These are phyloP conservation scores for Hypoxylon crocopeplum DNA, from an alignment of 495 filamentous ascomycete species.

Conservation along the genomic window DNA sequence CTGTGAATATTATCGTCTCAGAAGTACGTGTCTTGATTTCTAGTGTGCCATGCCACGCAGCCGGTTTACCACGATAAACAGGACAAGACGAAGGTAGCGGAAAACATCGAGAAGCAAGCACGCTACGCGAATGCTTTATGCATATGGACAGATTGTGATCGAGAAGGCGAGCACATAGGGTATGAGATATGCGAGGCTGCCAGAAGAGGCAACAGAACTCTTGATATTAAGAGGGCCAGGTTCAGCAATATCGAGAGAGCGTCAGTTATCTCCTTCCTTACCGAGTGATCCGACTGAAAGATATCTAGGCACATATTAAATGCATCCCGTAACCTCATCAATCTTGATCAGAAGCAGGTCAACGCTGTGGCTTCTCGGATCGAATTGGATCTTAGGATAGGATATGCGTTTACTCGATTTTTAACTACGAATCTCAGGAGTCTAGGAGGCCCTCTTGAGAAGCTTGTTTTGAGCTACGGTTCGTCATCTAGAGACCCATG, in stretches of 20 bases:
- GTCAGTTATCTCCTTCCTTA: constrained; percentile 54
- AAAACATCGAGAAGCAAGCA: constrained; percentile 84
- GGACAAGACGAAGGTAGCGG: constrained; percentile 80
- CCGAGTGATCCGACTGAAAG: constrained; percentile 20
- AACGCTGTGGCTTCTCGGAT: constrained; percentile 89
- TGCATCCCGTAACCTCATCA: constrained; percentile 76
- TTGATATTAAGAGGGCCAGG: constrained; percentile 82
- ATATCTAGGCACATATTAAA: constrained; percentile 74
- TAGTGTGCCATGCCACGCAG: not conserved
- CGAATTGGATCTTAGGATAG: constrained; percentile 90
- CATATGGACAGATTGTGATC: constrained; percentile 99
- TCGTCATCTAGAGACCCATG: constrained; percentile 34
- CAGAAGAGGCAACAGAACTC: constrained; percentile 68
- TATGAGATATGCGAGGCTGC: constrained; percentile 89
- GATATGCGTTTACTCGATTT: constrained; percentile 90
- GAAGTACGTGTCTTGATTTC: constrained; percentile 54
- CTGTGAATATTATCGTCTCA: constrained; percentile 69
- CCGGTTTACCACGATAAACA: constrained; percentile 41
- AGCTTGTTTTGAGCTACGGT: constrained; percentile 87
- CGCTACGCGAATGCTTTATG: constrained; percentile 72
- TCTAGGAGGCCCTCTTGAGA: constrained; percentile 66
- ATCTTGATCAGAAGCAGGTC: constrained; percentile 84
- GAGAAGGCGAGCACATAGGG: constrained; percentile 96
- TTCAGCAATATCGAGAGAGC: constrained; percentile 97
- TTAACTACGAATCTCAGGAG: constrained; percentile 75